Evolutionary conservation across 1,284 basidiomycete genomes (phyloP).

Genomic region (Salmacisia buchloeana): DNA sequence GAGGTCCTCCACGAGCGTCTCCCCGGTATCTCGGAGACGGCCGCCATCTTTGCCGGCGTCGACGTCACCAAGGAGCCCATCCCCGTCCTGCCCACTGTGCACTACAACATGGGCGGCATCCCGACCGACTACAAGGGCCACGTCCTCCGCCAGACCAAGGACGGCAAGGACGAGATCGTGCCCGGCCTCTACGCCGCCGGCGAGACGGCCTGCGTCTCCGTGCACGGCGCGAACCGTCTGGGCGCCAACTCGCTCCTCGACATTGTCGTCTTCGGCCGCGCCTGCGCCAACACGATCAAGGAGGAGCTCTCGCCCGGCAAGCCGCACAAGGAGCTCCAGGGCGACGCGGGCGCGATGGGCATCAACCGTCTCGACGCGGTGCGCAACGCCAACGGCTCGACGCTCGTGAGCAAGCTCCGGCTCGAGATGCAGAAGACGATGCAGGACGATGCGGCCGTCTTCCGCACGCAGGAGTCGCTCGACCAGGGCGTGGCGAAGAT

Average conservation of each 20-base stretch:
- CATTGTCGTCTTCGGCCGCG: slow-evolving; percentile 98
- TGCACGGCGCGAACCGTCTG: slow-evolving; percentile 98
- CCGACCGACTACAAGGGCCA: slow-evolving; percentile 98
- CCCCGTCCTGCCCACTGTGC: slow-evolving; percentile 57
- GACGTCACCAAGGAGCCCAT: slow-evolving; percentile 97
- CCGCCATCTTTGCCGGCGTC: slow-evolving; percentile 96
- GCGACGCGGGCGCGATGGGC: slow-evolving; percentile 77
- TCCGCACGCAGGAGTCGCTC: slow-evolving; percentile 78
- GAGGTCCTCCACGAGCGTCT: slow-evolving; percentile 94
- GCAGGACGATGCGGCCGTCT: slow-evolving; percentile 62
- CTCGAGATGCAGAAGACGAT: slow-evolving; percentile 98
- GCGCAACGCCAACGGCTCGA: slow-evolving; percentile 67
- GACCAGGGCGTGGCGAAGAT: slow-evolving; percentile 89
- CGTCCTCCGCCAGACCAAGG: slow-evolving; percentile 62
- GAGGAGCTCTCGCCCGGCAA: slow-evolving; percentile 83
- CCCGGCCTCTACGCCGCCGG: slow-evolving; percentile 97
- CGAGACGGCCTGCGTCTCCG: slow-evolving; percentile 97
- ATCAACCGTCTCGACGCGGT: slow-evolving; percentile 80
- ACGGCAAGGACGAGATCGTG: slow-evolving; percentile 86
- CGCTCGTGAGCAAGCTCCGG: slow-evolving; percentile 82
- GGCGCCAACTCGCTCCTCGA: slow-evolving; percentile 98
- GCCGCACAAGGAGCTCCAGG: slow-evolving; percentile 81
- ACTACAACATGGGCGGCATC: slow-evolving; percentile 83
- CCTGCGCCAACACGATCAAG: slow-evolving; percentile 94
- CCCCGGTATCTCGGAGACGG: slow-evolving; percentile 99